Evolutionary conservation across 768 basidiomycete genomes (phyloP), one percentile per base, ranked within the genome.

Genomic region (Psilocybe subaeruginosa): DNA sequence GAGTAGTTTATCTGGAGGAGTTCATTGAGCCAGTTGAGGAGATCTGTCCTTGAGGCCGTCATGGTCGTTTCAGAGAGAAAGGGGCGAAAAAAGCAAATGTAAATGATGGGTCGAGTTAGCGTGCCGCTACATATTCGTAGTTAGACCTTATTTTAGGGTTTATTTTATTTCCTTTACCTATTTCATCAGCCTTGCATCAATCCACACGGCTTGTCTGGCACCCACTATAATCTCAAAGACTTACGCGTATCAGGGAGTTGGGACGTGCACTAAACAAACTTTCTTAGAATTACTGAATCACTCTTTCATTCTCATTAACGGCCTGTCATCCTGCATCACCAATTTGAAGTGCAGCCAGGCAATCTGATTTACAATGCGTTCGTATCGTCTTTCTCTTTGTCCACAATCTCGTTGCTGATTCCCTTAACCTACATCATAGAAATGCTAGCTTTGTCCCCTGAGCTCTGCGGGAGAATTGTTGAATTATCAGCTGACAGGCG

Each of bases 21-120:
- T 46, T 96, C 92, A 76, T 99, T 99, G 68, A 97, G 79, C 97
- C 97, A 99, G 47, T 83, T 83, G 14, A 99, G 70, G 23, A 99
- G 83, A 70, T 99, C 97, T 33, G 91, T 89, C 74, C 92, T 84
- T 66, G 92, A 93, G 67, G 86, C 88, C 59, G 82, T 81, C 88
- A 89, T 74, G 39, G 64, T 73, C 31, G 65, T 66, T 65, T 29
- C 54, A 58, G 30, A 33, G 54, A 61, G 27, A 55, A 29, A 58
- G 33, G 17, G 52, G 53, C 58, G 19, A 54, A 54, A 47, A 12
- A 60, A 39, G 17, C 17, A 48, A 27, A 19, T 48, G 7, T 8
- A 58, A 55, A 56, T 47, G 23, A 48, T 33, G 7, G 35, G 43
- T 14, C 41, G 23, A 55, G 54, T 9, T 17, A 48, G 19, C 27